Percentiles rank a stretch among this genome's conserved stretches.
These are phyloP conservation scores for Mycena kentingensis DNA, from an alignment of 768 basidiomycete genomes.

Conservation along the genomic window DNA sequence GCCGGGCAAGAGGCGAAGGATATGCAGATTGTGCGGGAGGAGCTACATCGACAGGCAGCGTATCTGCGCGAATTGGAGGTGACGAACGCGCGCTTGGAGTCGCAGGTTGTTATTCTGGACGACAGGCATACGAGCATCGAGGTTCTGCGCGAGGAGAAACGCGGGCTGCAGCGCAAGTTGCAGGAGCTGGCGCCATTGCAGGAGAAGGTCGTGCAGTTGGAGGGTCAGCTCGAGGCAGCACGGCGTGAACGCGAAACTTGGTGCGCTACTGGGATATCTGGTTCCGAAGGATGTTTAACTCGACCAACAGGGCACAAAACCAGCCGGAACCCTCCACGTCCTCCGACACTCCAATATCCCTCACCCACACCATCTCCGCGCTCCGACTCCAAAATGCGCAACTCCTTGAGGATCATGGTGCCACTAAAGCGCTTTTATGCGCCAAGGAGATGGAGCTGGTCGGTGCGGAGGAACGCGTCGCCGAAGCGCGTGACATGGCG, in stretches of 20 bases:
- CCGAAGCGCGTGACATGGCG: constrained; percentile 38
- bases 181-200: constrained; percentile 53
- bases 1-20: constrained; percentile 48
- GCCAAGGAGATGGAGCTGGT: constrained; percentile 55
- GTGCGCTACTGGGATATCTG: constrained; percentile 34
- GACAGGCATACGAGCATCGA: constrained; percentile 64
- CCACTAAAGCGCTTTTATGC: constrained; percentile 52
- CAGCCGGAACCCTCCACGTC: constrained; percentile 38
- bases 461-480: constrained; percentile 38
- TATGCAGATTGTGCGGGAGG: constrained; percentile 66
- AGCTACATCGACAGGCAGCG: constrained; percentile 64
- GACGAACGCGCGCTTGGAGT: constrained; percentile 54
- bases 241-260: constrained; percentile 59
- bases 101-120: constrained; percentile 55
- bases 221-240: constrained; percentile 66
- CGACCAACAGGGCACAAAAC: constrained; percentile 22
- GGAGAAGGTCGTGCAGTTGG: constrained; percentile 55
- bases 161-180: constrained; percentile 58
- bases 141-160: constrained; percentile 75
- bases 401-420: constrained; percentile 69
- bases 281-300: not conserved
- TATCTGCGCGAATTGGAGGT: constrained; percentile 63
- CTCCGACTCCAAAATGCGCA: constrained; percentile 65
- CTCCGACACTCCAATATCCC: constrained; percentile 51
- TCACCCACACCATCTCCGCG: constrained; percentile 58